Conservation (phyloP, 139 green algal genomes). For the Zygnema circumcarinatum region DNA sequence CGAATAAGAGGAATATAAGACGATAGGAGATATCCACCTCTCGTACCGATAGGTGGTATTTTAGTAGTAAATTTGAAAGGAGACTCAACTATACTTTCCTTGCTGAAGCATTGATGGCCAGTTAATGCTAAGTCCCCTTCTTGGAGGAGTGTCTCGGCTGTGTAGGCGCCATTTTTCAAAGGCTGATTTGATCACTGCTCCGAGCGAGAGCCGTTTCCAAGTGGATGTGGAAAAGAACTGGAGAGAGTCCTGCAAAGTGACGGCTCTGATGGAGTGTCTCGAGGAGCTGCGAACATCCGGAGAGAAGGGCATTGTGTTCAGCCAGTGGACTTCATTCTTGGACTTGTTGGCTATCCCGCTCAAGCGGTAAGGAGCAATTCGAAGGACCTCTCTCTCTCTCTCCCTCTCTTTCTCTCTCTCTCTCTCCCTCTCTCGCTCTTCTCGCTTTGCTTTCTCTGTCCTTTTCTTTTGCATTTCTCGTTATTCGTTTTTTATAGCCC, state of each 20-base stretch:
- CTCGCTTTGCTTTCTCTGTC: background rate
- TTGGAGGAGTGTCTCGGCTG: background rate
- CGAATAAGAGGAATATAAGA: too few relatives aligned
- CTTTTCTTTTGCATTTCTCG: background rate
- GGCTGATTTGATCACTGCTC: background rate
- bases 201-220: constrained; percentile 49
- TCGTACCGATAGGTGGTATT: too few relatives aligned
- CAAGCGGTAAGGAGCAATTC: too few relatives aligned
- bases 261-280: constrained; percentile 33
- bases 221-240: constrained; percentile 54
- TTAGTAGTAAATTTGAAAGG: background rate
- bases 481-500: background rate
- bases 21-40: too few relatives aligned
- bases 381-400: background rate
- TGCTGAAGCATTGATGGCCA: constrained; percentile 20
- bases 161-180: constrained; percentile 24
- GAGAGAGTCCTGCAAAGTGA: constrained; percentile 48
- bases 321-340: constrained; percentile 91
- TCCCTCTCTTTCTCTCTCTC: background rate
- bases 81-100: constrained; percentile 29
- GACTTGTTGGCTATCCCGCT: constrained; percentile 82
- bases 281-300: constrained; percentile 15
- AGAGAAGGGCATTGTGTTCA: constrained; percentile 88
- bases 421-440: background rate
- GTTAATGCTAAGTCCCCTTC: background rate